Evolutionary conservation across 169 alveolate species (phyloP).

Genomic region (Babesia ovata): DNA sequence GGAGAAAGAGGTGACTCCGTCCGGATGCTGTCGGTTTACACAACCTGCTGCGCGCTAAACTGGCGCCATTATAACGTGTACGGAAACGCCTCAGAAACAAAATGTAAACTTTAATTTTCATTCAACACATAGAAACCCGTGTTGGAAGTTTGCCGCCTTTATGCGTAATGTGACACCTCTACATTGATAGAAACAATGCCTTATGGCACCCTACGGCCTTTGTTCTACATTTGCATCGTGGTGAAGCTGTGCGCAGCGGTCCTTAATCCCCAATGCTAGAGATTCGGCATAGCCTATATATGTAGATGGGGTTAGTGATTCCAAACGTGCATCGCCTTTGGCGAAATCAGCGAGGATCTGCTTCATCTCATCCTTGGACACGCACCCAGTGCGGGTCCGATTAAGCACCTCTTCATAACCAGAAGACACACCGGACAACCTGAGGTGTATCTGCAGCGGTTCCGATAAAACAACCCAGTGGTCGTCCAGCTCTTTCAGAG

Average conservation of each 20-base stretch:
- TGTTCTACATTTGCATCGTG: background rate
- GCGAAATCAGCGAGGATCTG: constrained; percentile 47
- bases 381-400: constrained; percentile 66
- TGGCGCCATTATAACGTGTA: too few species aligned
- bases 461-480: constrained; percentile 94
- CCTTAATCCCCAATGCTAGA: constrained; percentile 30
- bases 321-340: constrained; percentile 28
- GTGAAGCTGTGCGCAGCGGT: background rate
- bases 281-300: constrained; percentile 55
- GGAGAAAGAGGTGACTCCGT: constrained; percentile 75
- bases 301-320: constrained; percentile 26
- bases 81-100: too few species aligned
- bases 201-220: too few species aligned
- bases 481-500: constrained; percentile 81
- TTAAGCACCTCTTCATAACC: constrained; percentile 75
- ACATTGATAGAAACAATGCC: too few species aligned
- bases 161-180: too few species aligned
- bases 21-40: too few species aligned
- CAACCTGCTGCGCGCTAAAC: too few species aligned
- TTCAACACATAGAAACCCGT: too few species aligned
- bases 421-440: constrained; percentile 75
- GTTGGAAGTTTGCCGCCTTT: too few species aligned
- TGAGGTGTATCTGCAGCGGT: constrained; percentile 89
- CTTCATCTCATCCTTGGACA: constrained; percentile 59
- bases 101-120: too few species aligned